Base-by-base conservation (phyloP, 768 basidiomycete species). In the Chalciporus piperatus region DNA sequence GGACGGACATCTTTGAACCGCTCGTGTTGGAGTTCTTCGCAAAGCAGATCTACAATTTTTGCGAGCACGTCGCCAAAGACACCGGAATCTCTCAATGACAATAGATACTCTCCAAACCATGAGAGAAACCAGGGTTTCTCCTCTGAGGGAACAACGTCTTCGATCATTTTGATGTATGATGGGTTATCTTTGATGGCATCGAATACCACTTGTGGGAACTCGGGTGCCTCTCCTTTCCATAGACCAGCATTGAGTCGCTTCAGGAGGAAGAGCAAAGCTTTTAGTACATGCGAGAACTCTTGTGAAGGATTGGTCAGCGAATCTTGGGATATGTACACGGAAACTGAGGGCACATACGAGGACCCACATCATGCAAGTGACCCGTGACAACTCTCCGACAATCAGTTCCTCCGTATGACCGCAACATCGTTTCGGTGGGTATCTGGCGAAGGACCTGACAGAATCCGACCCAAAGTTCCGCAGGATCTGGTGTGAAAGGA, bases 161-260 rank as follows among this genome's bases (percentile, higher is more conserved):
- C 71, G 12, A 89, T 56, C 38, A 80, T 66, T 27, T 74, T 66
- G 30, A 71, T 61, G 61, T 80, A 86, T 6, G 75, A 72, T 3
- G 73, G 64, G 64, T 96, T 98, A 62, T 91, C 85, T 64, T 88
- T 89, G 62, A 98, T 79, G 13, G 85, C 79, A 61, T 90, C 91
- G 59, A 96, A 86, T 7, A 92, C 78, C 32, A 87, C 77, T 57
- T 84, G 80, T 3, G 92, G 86, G 61, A 85, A 89, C 59, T 90
- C 85, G 5, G 81, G 73, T 1, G 79, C 78, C 57, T 89, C 85
- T 25, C 77, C 80, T 17, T 73, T 65, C 95, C 96, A 98, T 13
- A 92, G 65, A 11, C 74, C 62, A 3, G 68, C 58, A 0, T 76
- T 76, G 45, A 86, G 62, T 20, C 84, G 79, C 54, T 81, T 78